Base-by-base conservation (phyloP, 768 basidiomycete species). In the Dioszegia hungarica region DNA sequence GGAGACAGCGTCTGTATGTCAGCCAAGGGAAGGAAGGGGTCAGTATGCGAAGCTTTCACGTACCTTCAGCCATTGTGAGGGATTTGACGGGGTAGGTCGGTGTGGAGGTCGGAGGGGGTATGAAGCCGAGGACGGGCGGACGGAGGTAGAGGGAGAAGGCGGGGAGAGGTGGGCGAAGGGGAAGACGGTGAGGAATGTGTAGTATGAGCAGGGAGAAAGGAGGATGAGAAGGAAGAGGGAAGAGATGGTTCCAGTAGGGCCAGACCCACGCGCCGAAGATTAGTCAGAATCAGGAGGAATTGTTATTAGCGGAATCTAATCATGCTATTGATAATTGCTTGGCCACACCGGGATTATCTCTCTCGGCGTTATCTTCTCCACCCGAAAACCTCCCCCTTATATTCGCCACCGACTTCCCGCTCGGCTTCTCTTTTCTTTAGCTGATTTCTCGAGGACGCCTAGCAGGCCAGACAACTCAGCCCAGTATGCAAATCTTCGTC, bases 401-500 rank as follows among this genome's bases (percentile, higher is more conserved):
- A 47, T 34, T 2, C 39, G 27, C 33, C 2, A 43, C 8, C n/a
- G 54, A 5, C 36, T 17, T 37, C 25, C 47, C 43, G 8, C 24
- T 22, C 9, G 8, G 5, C 27, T 46, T 56, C 53, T 38, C 41
- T 56, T 44, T 61, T 59, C 51, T 57, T 57, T 33, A 57, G 49
- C 44, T 52, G 57, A 47, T 60, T 63, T 54, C 50, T 65, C 67
- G 67, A 68, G 61, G 67, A 68, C 48, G 57, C 51, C 66, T 46
- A 37, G 37, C 56, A 58, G 61, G 59, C 56, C 58, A 66, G 61
- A 57, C 57, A 59, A 57, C 34, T 38, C 57, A 57, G 57, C 62
- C 44, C 54, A 50, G 54, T 60, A 94, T 95, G 92, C 92, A 95
- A 81, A 97, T 95, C 77, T 97, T 98, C 80, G 93, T 98, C 57